Evolutionary conservation across 75 land plant genomes (phyloP), one percentile per base, ranked within the genome.

Genomic region (Cunninghamia lanceolata): DNA sequence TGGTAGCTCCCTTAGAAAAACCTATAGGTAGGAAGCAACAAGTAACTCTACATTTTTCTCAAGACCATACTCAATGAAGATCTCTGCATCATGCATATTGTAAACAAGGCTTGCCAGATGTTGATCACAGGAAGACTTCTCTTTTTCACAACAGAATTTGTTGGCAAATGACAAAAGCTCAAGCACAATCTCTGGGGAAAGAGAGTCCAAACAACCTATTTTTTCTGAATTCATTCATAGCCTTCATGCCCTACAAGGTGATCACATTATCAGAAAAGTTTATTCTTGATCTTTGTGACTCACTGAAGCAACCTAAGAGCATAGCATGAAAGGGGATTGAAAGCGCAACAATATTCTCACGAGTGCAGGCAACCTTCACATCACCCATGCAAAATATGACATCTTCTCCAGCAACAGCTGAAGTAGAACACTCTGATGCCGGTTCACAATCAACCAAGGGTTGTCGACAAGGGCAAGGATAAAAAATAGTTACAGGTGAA

Each of bases 111-210:
- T 86, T 2, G 96, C 92, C 71, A 97, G 85, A 85, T 87, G 73
- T 30, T 83, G 53, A 87, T 97, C 99, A 83, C 98, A 96, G 25
- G 96, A 95, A 14, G 89, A 88, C 84, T 96, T 97, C 90, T 96
- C 56, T 79, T 90, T 90, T 54, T 97, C 98, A 70, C 99, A 97
- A 85, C 97, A 97, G 70, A 96, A 97, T 86, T 82, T 89, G 86
- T 97, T 97, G 10, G 99, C 89, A 47, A 97, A 93, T 3, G 92
- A 84, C n/a, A 97, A 90, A 46, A 97, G 86, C 90, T 96, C 98
- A 73, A 96, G 90, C 39, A 96, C 85, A 46, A 89, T 82, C 19
- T 89, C 83, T 0, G 92, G 91, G 1, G 92, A 85, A 76, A 91
- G 88, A 11, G 47, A 82, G 35, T 90, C 92, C 86, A 94, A 77